Evolutionary conservation across 108 stramenopile genomes (phyloP), one percentile per base, ranked within the genome.

Genomic region (Fistulifera pelliculosa): DNA sequence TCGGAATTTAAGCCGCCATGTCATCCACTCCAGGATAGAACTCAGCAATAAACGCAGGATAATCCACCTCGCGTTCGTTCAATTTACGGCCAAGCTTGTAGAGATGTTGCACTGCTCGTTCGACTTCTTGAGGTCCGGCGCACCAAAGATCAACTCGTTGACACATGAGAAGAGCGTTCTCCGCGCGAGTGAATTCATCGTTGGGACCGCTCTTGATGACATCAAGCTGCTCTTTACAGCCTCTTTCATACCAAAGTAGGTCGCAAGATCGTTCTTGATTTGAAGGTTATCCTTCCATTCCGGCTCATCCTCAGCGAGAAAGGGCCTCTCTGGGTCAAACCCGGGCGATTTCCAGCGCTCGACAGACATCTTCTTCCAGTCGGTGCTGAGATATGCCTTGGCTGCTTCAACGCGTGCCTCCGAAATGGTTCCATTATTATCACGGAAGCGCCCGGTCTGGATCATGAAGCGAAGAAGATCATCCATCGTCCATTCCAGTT

Each of bases 81-180:
- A 82, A 72, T 43, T 66, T 62, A 53, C 70, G 66, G 1, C 84
- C 90, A 56, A 92, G 65, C 64, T 77, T 92, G 69, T 70, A 69
- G 65, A 92, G 65, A 59, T 92, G 90, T 41, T 79, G 70, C 38
- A 92, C 76, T n/a, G 90, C 90, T 24, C 73, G 62, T 76, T 92
- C 85, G 38, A 91, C 90, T 64, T 91, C 90, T 49, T 65, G 64
- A 45, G 73, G 73, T 26, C 90, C 90, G 39, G 90, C 85, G 61
- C 90, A 86, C 90, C 90, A 91, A 27, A 91, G 60, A 50, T 91
- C 90, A 15, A 91, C 90, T 55, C 90, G 60, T 54, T 91, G 90
- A 49, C 80, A 83, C 83, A 87, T 87, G 45, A 91, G 55, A 61
- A 91, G 59, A 10, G 79, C 81, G 74, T 87, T 91, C 56, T 80